Conservation (phyloP, 148 eudicot genomes). For the Hydrangea macrophylla region DNA sequence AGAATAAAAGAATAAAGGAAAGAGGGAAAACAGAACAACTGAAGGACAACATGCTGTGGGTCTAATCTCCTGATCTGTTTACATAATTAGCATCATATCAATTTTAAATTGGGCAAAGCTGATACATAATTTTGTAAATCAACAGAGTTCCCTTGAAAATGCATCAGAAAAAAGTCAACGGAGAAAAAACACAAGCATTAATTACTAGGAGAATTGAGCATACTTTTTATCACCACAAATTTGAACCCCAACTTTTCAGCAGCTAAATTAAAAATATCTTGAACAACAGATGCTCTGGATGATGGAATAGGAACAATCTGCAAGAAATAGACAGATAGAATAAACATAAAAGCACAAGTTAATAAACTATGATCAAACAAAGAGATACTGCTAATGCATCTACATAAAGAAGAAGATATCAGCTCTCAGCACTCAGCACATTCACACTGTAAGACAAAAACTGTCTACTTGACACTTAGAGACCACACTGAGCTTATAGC, state of each 20-base stretch:
- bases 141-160: neutral
- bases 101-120: neutral
- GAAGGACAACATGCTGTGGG: neutral
- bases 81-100: neutral
- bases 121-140: neutral
- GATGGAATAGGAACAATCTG: conserved; percentile 87
- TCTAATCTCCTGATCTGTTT: neutral
- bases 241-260: conserved; percentile 80
- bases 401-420: neutral
- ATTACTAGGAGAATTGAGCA: conserved; percentile 17
- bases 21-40: neutral
- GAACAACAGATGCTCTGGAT: conserved; percentile 54
- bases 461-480: neutral
- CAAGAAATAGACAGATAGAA: conserved; percentile 12
- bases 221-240: conserved; percentile 56
- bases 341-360: neutral
- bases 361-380: conserved; percentile 1
- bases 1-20: neutral
- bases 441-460: neutral
- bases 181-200: neutral
- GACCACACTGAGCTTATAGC: neutral
- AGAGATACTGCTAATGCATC: neutral
- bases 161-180: neutral
- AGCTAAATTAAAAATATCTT: conserved; percentile 79
- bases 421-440: neutral